phyloP scores from a whole-genome alignment of 768 basidiomycete species.

The Lyophyllum shimeji region DNA sequence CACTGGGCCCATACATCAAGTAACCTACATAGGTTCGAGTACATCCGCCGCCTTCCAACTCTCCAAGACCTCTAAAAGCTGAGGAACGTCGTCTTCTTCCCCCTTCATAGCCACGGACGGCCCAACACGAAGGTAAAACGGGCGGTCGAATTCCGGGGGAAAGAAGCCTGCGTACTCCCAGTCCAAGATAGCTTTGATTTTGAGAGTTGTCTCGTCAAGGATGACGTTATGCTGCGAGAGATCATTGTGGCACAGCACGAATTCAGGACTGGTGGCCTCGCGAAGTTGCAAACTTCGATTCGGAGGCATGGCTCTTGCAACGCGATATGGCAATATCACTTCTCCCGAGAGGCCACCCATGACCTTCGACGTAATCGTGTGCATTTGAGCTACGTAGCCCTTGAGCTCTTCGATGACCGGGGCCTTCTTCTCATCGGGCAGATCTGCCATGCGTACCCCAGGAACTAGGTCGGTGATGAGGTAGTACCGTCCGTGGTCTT shows the following conservation, averaged over 20 bases:
- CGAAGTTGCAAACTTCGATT: not conserved
- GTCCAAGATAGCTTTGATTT: conserved; percentile 3
- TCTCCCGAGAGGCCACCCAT: not conserved
- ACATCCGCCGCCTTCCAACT: not conserved
- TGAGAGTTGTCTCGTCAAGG: not conserved
- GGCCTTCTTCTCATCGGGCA: not conserved
- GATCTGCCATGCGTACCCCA: not conserved
- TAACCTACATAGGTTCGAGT: too few species aligned
- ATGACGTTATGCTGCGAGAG: conserved; percentile 2
- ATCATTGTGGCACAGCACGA: not conserved
- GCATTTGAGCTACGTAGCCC: not conserved
- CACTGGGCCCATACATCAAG: too few species aligned
- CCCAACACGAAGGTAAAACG: not conserved
- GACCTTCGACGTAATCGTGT: not conserved
- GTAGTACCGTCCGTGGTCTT: not conserved
- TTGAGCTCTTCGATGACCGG: not conserved
- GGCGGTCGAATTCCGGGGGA: not conserved
- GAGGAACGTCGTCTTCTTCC: not conserved
- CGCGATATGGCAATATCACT: not conserved
- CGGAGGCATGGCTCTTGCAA: not conserved
- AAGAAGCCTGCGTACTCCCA: conserved; percentile 1
- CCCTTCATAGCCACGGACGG: not conserved
- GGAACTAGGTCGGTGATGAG: not conserved
- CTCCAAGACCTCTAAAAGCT: not conserved
- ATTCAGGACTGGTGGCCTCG: not conserved